Evolutionary conservation across 176 grass and related monocot species (phyloP).

Genomic region (Themeda triandra): DNA sequence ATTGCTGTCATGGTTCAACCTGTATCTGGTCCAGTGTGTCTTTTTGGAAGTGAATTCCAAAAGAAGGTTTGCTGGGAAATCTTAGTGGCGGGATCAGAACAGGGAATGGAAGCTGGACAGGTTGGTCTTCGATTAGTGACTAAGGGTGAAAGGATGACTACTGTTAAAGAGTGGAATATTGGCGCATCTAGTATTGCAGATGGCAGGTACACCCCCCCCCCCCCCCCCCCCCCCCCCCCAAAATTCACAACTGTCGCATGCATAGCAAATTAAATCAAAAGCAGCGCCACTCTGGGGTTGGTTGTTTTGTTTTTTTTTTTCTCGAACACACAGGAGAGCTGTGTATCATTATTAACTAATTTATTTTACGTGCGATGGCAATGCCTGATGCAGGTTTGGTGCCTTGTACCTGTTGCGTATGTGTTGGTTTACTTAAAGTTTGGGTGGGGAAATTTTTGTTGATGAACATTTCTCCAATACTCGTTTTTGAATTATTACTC

Average conservation of each 20-base stretch:
- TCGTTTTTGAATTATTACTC: neutral
- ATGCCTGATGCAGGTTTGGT: neutral
- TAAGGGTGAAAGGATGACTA: constrained; percentile 85
- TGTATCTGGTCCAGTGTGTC: constrained; percentile 93
- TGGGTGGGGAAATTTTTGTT: neutral
- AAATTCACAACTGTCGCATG: neutral
- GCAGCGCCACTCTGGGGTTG: neutral
- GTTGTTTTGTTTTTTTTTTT: neutral
- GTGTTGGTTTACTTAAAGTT: neutral
- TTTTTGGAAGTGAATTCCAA: constrained; percentile 91
- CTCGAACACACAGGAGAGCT: too few species aligned
- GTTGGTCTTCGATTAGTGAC: constrained; percentile 90
- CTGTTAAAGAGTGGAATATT: constrained; percentile 96
- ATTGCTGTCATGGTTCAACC: constrained; percentile 93
- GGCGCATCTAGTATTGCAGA: constrained; percentile 90
- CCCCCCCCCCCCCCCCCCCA: neutral
- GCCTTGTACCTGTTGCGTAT: neutral
- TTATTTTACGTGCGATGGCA: constrained; percentile 1
- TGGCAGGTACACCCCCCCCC: constrained; percentile 69
- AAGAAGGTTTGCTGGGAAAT: constrained; percentile 99
- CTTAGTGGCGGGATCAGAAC: constrained; percentile 89
- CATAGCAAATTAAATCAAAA: neutral
- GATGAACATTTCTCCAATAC: neutral
- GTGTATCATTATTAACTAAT: too few species aligned
- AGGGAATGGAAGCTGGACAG: constrained; percentile 97